phyloP scores from a whole-genome alignment of 306 rosid genomes.

The Begonia loranthoides region DNA sequence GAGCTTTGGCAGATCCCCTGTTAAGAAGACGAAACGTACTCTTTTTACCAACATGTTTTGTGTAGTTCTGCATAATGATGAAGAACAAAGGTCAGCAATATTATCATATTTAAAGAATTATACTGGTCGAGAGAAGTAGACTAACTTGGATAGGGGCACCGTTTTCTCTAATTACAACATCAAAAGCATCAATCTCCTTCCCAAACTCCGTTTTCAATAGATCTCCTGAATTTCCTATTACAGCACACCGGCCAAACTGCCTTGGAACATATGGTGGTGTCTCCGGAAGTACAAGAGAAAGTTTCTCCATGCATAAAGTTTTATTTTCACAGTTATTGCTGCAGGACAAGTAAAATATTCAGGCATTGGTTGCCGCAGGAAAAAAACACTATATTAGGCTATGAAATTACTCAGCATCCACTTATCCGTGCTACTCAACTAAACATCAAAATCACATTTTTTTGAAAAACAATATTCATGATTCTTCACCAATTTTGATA shows the following conservation, averaged over 20 bases:
- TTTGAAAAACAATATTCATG: too few relatives aligned
- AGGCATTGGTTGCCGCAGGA: slow-evolving; percentile 53
- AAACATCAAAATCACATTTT: too few relatives aligned
- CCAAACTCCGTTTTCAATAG: slow-evolving; percentile 89
- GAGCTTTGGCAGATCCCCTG: slow-evolving; percentile 95
- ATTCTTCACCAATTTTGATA: too few relatives aligned
- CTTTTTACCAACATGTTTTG: slow-evolving; percentile 69
- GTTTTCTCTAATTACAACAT: slow-evolving; percentile 87
- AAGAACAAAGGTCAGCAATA: slow-evolving; percentile 8
- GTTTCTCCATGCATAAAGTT: slow-evolving; percentile 73
- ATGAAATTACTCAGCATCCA: slow-evolving; percentile 3
- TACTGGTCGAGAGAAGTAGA: slow-evolving; percentile 9
- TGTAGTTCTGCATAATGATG: slow-evolving; percentile 51
- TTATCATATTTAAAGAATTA: slow-evolving; percentile 7
- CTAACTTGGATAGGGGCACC: slow-evolving; percentile 85
- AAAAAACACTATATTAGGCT: slow-evolving; percentile 5
- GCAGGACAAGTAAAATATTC: slow-evolving; percentile 37
- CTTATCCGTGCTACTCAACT: too few relatives aligned
- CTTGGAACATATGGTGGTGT: slow-evolving; percentile 73
- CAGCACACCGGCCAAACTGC: slow-evolving; percentile 92
- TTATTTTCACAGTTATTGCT: slow-evolving; percentile 73
- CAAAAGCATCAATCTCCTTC: slow-evolving; percentile 71
- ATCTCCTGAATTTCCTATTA: slow-evolving; percentile 94
- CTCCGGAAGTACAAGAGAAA: slow-evolving; percentile 85
- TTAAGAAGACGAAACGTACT: slow-evolving; percentile 93